Base-by-base conservation (phyloP, 1,139 yeast species). In the Kluyveromyces marxianus region DNA sequence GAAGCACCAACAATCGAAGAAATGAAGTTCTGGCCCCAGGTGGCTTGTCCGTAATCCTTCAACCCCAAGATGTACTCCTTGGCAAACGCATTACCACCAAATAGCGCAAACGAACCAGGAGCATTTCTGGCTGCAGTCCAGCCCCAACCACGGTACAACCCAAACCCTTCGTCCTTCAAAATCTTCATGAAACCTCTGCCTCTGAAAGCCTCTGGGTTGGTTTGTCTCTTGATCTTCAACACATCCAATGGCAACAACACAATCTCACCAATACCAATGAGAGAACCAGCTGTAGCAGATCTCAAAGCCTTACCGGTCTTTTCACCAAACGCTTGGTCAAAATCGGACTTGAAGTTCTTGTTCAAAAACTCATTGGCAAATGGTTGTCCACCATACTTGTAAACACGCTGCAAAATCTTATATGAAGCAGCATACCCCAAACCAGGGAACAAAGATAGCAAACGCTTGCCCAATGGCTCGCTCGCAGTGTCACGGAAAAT, bases 71-170 rank as follows among this genome's bases (percentile, higher is more conserved):
- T 79, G 71, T 88, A 94, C 70, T 92, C 98, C 71, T 92, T 94
- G 53, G 98, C 97, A 65, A 92, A 94, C 8, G 99, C 96, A 64
- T 92, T 89, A 71, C 97, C 99, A 57, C 99, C 99, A 58, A 92
- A 92, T 54, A 92, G 75, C 10, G 97, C 96, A 64, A 92, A 92
- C 2, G 97, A 88, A 48, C 99, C 99, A 35, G 99, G 99, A 3
- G 97, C 97, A 66, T 92, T 92, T 77, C 99, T 83, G 43, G 99
- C 99, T 58, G 95, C 96, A 51, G 99, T 92, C 99, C 99, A 92
- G 49, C 97, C 97, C 96, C 97, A 90, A 56, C 99, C 99, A 67
- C 97, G 79, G 74, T 92, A 92, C 60, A 92, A 75, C 35, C 92
- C 89, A 52, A 88, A 76, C 25, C 98, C 98, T 71, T 94, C 98